A percentile compares a stretch with the other conserved stretches of the same genome.
Evolutionary conservation across 106 monocot species (phyloP).

Genomic region (Vanilla planifolia): DNA sequence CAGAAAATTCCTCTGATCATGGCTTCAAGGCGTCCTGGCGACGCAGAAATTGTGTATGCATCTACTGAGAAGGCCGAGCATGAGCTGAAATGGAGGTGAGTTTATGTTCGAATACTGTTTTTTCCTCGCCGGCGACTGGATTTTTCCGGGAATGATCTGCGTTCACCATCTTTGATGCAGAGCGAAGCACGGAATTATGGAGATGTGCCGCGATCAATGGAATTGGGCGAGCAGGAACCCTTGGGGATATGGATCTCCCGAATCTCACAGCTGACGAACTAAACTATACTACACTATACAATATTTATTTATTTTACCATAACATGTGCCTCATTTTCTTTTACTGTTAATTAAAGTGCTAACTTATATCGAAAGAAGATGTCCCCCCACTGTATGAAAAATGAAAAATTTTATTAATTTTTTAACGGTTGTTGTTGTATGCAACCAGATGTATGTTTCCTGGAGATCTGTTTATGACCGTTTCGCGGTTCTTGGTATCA

Average conservation of each 20-base stretch:
- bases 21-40: neutral
- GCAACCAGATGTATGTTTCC: too few relatives aligned
- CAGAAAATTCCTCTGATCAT: constrained; percentile 3
- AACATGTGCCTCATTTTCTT: too few relatives aligned
- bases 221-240: constrained; percentile 76
- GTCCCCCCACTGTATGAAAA: too few relatives aligned
- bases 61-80: constrained; percentile 6
- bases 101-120: neutral
- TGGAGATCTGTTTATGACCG: too few relatives aligned
- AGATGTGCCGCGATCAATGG: constrained; percentile 76
- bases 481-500: too few relatives aligned
- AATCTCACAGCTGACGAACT: constrained; percentile 31
- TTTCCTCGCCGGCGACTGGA: neutral
- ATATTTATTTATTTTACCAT: too few relatives aligned
- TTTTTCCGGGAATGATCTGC: too few relatives aligned
- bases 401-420: too few relatives aligned
- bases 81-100: constrained; percentile 6
- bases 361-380: too few relatives aligned
- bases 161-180: constrained; percentile 14
- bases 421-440: too few relatives aligned
- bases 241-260: constrained; percentile 49
- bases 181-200: constrained; percentile 60
- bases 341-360: too few relatives aligned
- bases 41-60: constrained; percentile 3
- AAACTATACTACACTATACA: too few relatives aligned